Percentiles rank a stretch among this genome's conserved stretches.
These are phyloP conservation scores for Xylaria multiplex DNA, from an alignment of 2,329 filamentous ascomycete genomes.

Conservation along the genomic window DNA sequence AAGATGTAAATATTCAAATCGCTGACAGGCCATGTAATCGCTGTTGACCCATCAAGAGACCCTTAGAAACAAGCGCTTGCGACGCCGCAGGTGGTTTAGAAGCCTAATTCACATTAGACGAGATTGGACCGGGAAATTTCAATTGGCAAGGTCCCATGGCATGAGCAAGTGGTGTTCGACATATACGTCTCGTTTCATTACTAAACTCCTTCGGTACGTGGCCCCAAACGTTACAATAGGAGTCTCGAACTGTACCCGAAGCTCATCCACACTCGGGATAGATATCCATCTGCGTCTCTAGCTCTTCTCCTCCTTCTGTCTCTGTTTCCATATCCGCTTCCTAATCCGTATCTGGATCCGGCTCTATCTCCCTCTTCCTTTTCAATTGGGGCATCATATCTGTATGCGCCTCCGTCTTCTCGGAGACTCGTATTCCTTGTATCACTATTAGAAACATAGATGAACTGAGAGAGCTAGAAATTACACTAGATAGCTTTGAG, in stretches of 20 bases:
- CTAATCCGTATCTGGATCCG: too few relatives aligned
- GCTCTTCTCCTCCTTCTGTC: too few relatives aligned
- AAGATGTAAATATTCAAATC: slow-evolving; percentile 8
- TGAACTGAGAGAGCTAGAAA: background rate
- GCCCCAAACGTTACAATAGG: slow-evolving; percentile 20
- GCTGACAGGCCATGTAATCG: background rate
- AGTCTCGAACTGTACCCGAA: background rate
- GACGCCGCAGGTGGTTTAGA: too few relatives aligned
- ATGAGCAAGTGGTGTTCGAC: background rate
- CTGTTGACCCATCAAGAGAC: too few relatives aligned
- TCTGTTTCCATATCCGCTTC: too few relatives aligned
- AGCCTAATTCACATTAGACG: background rate
- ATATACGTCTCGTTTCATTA: background rate
- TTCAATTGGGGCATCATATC: too few relatives aligned
- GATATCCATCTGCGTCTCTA: too few relatives aligned
- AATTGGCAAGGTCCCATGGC: background rate
- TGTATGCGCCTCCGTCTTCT: slow-evolving; percentile 1
- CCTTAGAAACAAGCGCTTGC: too few relatives aligned
- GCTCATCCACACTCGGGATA: too few relatives aligned
- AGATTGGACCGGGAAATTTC: background rate
- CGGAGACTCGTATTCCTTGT: background rate
- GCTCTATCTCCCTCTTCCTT: too few relatives aligned
- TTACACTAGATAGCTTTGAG: background rate
- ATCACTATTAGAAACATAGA: background rate
- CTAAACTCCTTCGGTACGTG: background rate